Conservation (phyloP, 208 protist genomes). For the Acanthamoeba lenticulata region DNA sequence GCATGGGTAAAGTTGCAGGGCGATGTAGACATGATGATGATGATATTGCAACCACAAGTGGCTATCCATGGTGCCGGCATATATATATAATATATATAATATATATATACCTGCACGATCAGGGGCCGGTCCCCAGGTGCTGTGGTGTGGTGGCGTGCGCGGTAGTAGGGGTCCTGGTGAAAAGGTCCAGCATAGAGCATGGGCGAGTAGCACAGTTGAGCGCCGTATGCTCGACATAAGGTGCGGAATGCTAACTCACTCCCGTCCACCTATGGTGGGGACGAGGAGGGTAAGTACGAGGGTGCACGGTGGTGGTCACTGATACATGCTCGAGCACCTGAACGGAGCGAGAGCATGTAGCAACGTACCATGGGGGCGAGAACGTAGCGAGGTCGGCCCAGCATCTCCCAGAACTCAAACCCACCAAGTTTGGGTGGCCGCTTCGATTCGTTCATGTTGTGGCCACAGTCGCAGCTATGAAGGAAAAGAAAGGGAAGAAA, state of each 20-base stretch:
- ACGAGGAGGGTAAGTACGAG: not conserved
- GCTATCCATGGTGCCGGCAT: not conserved
- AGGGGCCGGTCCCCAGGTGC: conserved; percentile 83
- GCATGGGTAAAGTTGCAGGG: no score
- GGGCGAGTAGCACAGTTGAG: conserved; percentile 78
- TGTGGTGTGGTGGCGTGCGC: not conserved
- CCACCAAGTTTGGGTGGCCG: not conserved
- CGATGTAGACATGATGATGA: not conserved
- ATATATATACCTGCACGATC: conserved; percentile 78
- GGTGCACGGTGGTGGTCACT: no score
- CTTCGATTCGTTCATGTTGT: no score
- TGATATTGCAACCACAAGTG: not conserved
- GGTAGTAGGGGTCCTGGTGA: not conserved
- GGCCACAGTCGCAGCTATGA: no score
- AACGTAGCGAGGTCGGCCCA: not conserved
- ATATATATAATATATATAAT: no score
- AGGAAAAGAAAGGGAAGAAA: not conserved
- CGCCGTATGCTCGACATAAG: conserved; percentile 73
- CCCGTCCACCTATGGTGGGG: conserved; percentile 69
- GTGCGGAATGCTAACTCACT: conserved; percentile 78
- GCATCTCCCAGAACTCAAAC: conserved; percentile 15
- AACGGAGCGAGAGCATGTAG: no score
- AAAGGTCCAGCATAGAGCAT: conserved; percentile 76
- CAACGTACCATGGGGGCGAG: conserved; percentile 5
- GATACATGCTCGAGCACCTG: no score